Percentiles rank a stretch among this genome's conserved stretches.
phyloP scores from a whole-genome alignment of 2,329 filamentous ascomycete genomes.

The Gaeumannomyces tritici region DNA sequence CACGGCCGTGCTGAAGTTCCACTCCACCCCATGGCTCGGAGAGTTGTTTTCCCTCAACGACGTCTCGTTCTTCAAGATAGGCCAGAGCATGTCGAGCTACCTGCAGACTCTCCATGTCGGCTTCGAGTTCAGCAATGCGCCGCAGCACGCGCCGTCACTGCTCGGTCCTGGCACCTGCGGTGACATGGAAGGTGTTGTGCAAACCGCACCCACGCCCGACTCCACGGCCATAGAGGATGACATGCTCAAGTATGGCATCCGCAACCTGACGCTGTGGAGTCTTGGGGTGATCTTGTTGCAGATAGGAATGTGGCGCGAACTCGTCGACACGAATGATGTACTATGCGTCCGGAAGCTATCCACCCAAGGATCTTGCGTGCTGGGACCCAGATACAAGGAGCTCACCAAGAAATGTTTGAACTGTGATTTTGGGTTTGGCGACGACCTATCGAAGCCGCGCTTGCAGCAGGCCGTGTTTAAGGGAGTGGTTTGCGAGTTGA shows the following conservation, averaged over 20 bases:
- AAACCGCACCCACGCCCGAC: not conserved
- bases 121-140: constrained; percentile 6
- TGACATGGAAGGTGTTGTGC: constrained; percentile 2
- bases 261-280: constrained; percentile 8
- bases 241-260: constrained; percentile 8
- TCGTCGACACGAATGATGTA: constrained; percentile 5
- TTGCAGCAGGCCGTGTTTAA: not conserved
- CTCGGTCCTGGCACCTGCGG: not conserved
- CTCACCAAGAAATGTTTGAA: constrained; percentile 8
- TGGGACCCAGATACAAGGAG: constrained; percentile 6
- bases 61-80: constrained; percentile 8
- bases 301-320: constrained; percentile 6
- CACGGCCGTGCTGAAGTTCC: constrained; percentile 7
- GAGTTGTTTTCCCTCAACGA: constrained; percentile 8
- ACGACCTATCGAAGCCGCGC: constrained; percentile 8
- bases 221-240: constrained; percentile 8
- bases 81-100: constrained; percentile 6
- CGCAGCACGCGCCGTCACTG: not conserved
- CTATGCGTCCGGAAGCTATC: constrained; percentile 3
- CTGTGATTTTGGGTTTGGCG: constrained; percentile 9
- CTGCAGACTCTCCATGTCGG: constrained; percentile 9
- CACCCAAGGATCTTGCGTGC: not conserved
- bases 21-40: constrained; percentile 10
- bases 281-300: constrained; percentile 7
- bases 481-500: not conserved